Evolutionary conservation across 1,139 yeast genomes (phyloP).

Genomic region (Wickerhamomyces sp.): DNA sequence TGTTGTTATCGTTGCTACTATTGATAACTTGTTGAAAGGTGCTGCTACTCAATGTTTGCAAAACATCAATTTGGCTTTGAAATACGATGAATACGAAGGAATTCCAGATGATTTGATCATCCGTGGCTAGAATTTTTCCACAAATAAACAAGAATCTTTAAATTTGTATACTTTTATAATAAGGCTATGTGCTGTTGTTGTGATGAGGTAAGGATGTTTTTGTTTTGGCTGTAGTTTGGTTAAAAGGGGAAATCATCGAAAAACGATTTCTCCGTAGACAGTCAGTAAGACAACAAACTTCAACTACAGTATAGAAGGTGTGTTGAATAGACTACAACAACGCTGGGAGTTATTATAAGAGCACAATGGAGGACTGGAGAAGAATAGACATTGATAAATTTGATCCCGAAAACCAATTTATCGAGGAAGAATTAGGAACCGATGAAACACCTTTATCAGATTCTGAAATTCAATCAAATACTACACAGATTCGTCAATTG

Average conservation of each 20-base stretch:
- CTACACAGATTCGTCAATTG: conserved; percentile 54
- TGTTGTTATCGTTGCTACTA: conserved; percentile 90
- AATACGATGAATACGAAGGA: conserved; percentile 92
- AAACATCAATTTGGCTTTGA: conserved; percentile 84
- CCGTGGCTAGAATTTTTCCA: conserved; percentile 20
- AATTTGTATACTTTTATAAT: no score
- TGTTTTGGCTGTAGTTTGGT: not conserved
- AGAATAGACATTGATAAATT: conserved; percentile 88
- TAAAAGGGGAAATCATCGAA: not conserved
- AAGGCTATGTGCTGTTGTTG: no score
- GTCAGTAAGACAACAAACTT: no score
- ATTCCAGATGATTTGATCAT: conserved; percentile 52
- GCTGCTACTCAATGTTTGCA: conserved; percentile 98
- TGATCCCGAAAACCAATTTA: conserved; percentile 68
- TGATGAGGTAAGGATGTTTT: no score
- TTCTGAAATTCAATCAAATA: conserved; percentile 50
- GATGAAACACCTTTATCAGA: conserved; percentile 35
- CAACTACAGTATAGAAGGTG: no score
- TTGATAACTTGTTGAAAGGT: conserved; percentile 93
- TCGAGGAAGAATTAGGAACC: conserved; percentile 48
- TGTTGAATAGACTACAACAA: no score
- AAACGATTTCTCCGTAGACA: no score
- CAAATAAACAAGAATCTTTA: no score
- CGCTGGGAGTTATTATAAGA: not conserved
- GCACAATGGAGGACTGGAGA: conserved; percentile 48